Base-by-base conservation (phyloP, 2,329 filamentous ascomycete genomes). In the Xylaria hypoxylon region DNA sequence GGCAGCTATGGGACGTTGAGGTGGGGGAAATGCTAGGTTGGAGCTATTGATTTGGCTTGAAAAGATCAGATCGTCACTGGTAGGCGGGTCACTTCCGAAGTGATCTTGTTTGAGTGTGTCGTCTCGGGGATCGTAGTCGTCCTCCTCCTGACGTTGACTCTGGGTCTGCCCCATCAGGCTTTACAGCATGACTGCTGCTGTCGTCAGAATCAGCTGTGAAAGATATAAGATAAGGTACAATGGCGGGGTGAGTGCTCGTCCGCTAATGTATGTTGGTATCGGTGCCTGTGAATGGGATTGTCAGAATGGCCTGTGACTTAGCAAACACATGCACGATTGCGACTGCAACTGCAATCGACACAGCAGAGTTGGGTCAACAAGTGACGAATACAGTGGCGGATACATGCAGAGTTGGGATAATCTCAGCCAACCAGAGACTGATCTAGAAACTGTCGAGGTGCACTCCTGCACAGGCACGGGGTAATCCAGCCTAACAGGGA, bases 151-250 rank as follows among this genome's bases (percentile, higher is more conserved):
- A 47, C 15, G 4, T 52, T 66, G 68, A 33, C 65, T 70, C 22
- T 44, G 2, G 15, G 3, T 60, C 42, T 67, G 50, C 38, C 65
- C 65, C 65, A 68, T 70, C 28, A 55, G 59, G 65, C 10, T 52
- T 57, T 50, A 68, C 44, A 55, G 42, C 68, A 68, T 68, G 65
- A 55, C 65, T 65, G 51, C 59, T 51, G 19, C 59, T 58, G 65
- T 52, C 59, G 48, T 45, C 8, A 5, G 51, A 53, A 24, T 10
- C n/a, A 45, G 53, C n/a, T n/a, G n/a, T n/a, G n/a, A n/a, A n/a
- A n/a, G n/a, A n/a, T n/a, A n/a, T n/a, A n/a, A n/a, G n/a, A n/a
- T 48, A 24, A 44, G 52, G 24, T 48, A 28, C 13, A n/a, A n/a
- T n/a, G 5, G 22, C 6, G 5, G 40, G 15, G 35, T 33, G 5